These are phyloP conservation scores for Saturnispora dispora DNA, from an alignment of 805 yeast genomes.

Conservation along the genomic window DNA sequence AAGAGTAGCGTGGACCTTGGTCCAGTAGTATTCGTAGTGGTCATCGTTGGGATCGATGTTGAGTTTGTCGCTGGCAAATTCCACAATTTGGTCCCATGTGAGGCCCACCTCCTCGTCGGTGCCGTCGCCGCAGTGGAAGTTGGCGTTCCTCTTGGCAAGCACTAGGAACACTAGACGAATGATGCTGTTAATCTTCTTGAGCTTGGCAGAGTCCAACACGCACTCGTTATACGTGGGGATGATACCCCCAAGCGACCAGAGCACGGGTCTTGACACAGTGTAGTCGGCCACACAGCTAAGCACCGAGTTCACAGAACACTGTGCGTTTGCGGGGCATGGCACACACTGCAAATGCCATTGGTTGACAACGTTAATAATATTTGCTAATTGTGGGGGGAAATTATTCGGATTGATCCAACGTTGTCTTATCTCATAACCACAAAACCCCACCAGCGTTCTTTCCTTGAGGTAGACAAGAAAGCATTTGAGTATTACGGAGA, in stretches of 20 bases:
- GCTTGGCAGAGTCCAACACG: constrained; percentile 67
- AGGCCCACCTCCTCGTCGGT: constrained; percentile 25
- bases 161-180: constrained; percentile 56
- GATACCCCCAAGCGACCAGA: constrained; percentile 41
- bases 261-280: constrained; percentile 42
- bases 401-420: neutral
- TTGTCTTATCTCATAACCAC: constrained; percentile 50
- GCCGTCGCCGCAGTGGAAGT: constrained; percentile 31
- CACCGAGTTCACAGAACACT: constrained; percentile 56
- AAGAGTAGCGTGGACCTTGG: constrained; percentile 16
- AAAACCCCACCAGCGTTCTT: constrained; percentile 57
- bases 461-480: constrained; percentile 41
- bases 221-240: constrained; percentile 61
- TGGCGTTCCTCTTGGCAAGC: constrained; percentile 65
- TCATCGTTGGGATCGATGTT: constrained; percentile 15
- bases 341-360: constrained; percentile 60
- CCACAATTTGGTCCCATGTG: constrained; percentile 59
- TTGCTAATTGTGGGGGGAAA: neutral
- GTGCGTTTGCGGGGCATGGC: constrained; percentile 75
- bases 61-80: constrained; percentile 44
- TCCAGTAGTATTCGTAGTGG: constrained; percentile 21
- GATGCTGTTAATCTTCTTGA: constrained; percentile 58
- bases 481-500: constrained; percentile 5
- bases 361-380: constrained; percentile 25
- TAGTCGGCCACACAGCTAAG: constrained; percentile 70